Conservation (phyloP, 768 basidiomycete species). For the Strobilomyces echinocephalus region DNA sequence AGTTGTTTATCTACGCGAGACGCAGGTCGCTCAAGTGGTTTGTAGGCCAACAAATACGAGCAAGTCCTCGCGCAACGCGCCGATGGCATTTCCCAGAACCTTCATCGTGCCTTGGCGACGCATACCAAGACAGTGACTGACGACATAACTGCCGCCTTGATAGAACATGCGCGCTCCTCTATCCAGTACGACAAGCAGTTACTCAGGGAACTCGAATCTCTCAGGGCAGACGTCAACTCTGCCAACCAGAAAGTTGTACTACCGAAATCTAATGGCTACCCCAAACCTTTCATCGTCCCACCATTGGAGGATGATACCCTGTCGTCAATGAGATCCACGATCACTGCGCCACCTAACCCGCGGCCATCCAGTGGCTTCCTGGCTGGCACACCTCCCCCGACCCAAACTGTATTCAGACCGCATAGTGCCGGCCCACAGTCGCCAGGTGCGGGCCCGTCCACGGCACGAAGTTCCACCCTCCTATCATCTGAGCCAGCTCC, state of each 20-base stretch:
- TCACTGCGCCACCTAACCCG: slow-evolving; percentile 22
- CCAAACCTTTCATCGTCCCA: slow-evolving; percentile 57
- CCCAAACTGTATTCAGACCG: slow-evolving; percentile 26
- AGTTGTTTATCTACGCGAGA: slow-evolving; percentile 10
- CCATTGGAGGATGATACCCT: slow-evolving; percentile 59
- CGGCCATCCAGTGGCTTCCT: slow-evolving; percentile 19
- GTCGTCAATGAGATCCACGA: slow-evolving; percentile 18
- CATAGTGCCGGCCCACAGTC: slow-evolving; percentile 40
- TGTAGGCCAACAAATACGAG: slow-evolving; percentile 87
- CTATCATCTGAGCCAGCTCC: slow-evolving; percentile 30
- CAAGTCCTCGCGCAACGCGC: slow-evolving; percentile 79
- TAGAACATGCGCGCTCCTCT: slow-evolving; percentile 89
- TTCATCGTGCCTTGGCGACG: slow-evolving; percentile 79
- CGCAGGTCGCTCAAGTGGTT: slow-evolving; percentile 9
- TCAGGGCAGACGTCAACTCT: slow-evolving; percentile 68
- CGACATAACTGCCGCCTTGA: slow-evolving; percentile 82
- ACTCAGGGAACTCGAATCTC: slow-evolving; percentile 81
- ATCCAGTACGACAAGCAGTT: slow-evolving; percentile 90
- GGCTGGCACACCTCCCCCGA: slow-evolving; percentile 11
- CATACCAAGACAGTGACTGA: slow-evolving; percentile 87
- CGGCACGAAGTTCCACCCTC: slow-evolving; percentile 16
- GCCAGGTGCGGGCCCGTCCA: slow-evolving; percentile 54
- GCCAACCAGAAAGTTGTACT: slow-evolving; percentile 58
- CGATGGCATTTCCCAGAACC: slow-evolving; percentile 88
- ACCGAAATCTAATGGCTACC: slow-evolving; percentile 43